phyloP scores from a whole-genome alignment of 352 stramenopile genomes.

The Phytophthora litchii region DNA sequence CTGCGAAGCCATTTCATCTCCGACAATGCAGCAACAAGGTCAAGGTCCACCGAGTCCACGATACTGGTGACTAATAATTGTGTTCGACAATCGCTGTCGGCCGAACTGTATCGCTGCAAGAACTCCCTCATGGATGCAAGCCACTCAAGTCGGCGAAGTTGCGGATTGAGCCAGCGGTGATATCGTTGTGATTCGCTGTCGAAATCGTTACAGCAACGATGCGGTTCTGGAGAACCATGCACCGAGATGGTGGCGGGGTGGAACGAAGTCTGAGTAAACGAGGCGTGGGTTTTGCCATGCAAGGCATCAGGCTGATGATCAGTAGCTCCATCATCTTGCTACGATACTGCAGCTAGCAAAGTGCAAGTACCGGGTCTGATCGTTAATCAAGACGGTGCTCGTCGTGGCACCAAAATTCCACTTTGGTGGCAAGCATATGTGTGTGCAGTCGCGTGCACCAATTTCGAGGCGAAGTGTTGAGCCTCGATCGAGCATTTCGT shows the following conservation, averaged over 20 bases:
- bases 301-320: background rate
- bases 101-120: background rate
- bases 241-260: conserved; percentile 15
- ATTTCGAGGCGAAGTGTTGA: background rate
- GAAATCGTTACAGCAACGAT: conserved; percentile 1
- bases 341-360: no score
- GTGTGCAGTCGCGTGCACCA: background rate
- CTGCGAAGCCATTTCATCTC: conserved; percentile 26
- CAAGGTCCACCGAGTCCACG: conserved; percentile 15
- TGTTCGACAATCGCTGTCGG: conserved; percentile 11
- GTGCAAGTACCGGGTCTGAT: background rate
- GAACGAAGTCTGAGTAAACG: conserved; percentile 25
- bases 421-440: conserved; percentile 16
- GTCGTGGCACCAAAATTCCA: conserved; percentile 12
- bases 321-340: conserved; percentile 1
- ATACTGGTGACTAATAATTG: conserved; percentile 11
- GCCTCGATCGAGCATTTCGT: conserved; percentile 3
- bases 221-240: conserved; percentile 3
- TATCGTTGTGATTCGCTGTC: background rate
- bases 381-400: background rate
- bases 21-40: conserved; percentile 11
- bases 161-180: background rate
- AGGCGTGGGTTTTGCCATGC: conserved; percentile 22
- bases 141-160: conserved; percentile 2
- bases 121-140: background rate